These are phyloP conservation scores for Saccharomyces hybrid DNA, from an alignment of 1,139 yeast genomes.

Conservation along the genomic window DNA sequence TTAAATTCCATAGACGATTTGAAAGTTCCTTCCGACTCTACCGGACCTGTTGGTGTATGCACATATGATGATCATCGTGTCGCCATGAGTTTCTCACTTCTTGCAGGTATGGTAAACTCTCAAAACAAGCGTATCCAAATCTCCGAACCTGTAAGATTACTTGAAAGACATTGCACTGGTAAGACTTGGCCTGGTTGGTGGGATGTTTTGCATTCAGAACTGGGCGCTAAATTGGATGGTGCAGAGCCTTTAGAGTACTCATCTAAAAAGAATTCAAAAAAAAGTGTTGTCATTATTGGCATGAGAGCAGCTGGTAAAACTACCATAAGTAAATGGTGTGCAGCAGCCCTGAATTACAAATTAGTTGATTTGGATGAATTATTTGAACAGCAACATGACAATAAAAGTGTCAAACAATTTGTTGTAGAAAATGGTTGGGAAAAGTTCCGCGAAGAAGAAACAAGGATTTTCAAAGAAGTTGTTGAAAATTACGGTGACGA, in stretches of 20 bases:
- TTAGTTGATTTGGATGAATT: constrained; percentile 71
- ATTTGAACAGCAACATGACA: constrained; percentile 48
- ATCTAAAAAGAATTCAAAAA: constrained; percentile 12
- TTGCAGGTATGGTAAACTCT: constrained; percentile 48
- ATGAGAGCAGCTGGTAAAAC: constrained; percentile 99
- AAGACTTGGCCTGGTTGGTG: constrained; percentile 99
- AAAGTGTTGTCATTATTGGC: constrained; percentile 78
- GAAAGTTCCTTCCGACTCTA: constrained; percentile 42
- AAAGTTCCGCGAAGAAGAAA: constrained; percentile 65
- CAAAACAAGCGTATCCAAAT: constrained; percentile 34
- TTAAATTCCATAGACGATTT: constrained; percentile 39
- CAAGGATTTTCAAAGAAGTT: constrained; percentile 48
- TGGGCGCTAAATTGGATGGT: constrained; percentile 65
- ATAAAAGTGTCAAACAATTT: constrained; percentile 55
- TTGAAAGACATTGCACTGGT: constrained; percentile 87
- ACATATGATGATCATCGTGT: constrained; percentile 96
- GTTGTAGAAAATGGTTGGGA: constrained; percentile 80
- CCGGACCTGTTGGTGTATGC: constrained; percentile 48
- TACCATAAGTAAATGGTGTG: constrained; percentile 76
- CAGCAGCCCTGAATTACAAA: constrained; percentile 61
- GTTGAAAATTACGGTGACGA: constrained; percentile 40
- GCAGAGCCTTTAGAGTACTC: constrained; percentile 39
- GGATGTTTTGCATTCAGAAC: constrained; percentile 74
- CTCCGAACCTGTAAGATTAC: constrained; percentile 55
- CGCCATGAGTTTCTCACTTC: constrained; percentile 91